Base-by-base conservation (phyloP, 164 flowering plant genomes). In the Macadamia tetraphylla region DNA sequence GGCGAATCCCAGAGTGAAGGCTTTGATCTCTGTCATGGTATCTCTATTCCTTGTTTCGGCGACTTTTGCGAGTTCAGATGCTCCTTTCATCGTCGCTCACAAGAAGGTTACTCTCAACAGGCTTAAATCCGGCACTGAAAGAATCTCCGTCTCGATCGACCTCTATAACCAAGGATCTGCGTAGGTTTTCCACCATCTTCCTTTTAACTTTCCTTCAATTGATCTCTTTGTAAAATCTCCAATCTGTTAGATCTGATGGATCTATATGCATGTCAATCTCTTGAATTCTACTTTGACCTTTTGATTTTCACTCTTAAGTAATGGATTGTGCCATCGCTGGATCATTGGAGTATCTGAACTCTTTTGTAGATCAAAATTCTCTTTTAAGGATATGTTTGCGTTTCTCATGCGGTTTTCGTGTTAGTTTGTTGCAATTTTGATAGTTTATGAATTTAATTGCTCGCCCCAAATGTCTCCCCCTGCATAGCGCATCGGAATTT, bases 111-210 rank as follows among this genome's bases (percentile, higher is more conserved):
- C 83, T 44, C 86, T 89, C 67, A 81, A 73, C 73, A 76, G 88
- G 64, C 89, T 89, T 81, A 89, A 88, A 69, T 80, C 96, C 62
- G 98, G 96, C 61, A 74, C 79, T 67, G 96, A 94, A 61, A 86
- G 87, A 57, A 85, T 94, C 78, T 76, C 87, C 57, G 96, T 94
- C 73, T 72, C 96, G 67, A 84, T 94, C 75, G 96, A 91, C 73
- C 79, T 94, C 78, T 91, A 88, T 85, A 94, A 89, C 32, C 85
- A 81, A 75, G 98, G 98, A 85, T 81, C 87, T 40, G 81, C 86
- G 98, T 93, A 82, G 6, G 79, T 70, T 8, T 63, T 29, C 8
- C 11, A 55, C 3, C 4, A 12, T 66, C 23, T 4, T 13, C 8
- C 12, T 66, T 29, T 46, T 11, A 29, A 29, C 2, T 23, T 53